phyloP scores from a whole-genome alignment of 805 yeast genomes.

The Cyberlindnera maclurae region DNA sequence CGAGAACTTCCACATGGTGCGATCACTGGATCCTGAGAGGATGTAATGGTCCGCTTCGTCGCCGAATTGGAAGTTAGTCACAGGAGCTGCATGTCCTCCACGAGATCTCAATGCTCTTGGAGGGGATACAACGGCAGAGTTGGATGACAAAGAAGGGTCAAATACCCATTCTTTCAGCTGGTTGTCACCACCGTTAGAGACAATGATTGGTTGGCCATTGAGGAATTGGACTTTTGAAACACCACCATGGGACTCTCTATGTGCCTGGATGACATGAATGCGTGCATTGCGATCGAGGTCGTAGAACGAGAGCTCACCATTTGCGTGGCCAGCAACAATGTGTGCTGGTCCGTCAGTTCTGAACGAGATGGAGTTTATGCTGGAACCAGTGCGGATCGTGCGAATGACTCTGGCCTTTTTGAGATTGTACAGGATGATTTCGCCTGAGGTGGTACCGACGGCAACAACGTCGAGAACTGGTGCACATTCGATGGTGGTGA shows the following conservation, averaged over 20 bases:
- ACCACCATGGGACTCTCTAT: slow-evolving; percentile 70
- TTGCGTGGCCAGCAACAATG: slow-evolving; percentile 66
- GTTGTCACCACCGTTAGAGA: slow-evolving; percentile 90
- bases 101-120: slow-evolving; percentile 89
- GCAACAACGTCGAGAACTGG: slow-evolving; percentile 86
- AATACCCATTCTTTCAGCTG: slow-evolving; percentile 83
- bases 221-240: slow-evolving; percentile 66
- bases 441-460: slow-evolving; percentile 66
- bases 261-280: slow-evolving; percentile 70
- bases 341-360: slow-evolving; percentile 88
- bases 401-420: slow-evolving; percentile 53
- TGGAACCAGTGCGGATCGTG: slow-evolving; percentile 34
- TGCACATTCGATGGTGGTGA: slow-evolving; percentile 70
- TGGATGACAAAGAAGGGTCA: slow-evolving; percentile 76
- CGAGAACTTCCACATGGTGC: slow-evolving; percentile 86
- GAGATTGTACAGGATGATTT: slow-evolving; percentile 57
- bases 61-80: slow-evolving; percentile 68
- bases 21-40: slow-evolving; percentile 80
- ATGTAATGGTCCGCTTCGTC: slow-evolving; percentile 77
- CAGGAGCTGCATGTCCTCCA: slow-evolving; percentile 97
- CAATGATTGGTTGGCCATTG: slow-evolving; percentile 86
- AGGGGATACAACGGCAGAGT: slow-evolving; percentile 62
- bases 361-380: slow-evolving; percentile 62
- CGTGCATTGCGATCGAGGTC: slow-evolving; percentile 69
- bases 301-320: slow-evolving; percentile 82